Evolutionary conservation across 257 asterid genomes (phyloP).

Genomic region (Salvia splendens): DNA sequence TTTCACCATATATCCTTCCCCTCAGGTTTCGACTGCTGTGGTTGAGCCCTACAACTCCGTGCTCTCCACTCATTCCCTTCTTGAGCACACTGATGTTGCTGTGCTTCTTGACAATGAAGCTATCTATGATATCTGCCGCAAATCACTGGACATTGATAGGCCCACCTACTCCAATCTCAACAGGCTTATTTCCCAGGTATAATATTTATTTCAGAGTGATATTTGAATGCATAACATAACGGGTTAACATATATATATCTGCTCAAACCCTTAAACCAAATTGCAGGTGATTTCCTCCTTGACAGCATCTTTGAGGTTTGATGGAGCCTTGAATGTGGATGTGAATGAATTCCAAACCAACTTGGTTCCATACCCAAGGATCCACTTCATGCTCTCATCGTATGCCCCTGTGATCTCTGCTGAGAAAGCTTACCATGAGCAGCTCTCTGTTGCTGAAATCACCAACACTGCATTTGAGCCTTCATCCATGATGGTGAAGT

Average conservation of each 20-base stretch:
- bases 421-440: slow-evolving; percentile 63
- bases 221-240: neutral
- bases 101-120: slow-evolving; percentile 63
- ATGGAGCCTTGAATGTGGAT: slow-evolving; percentile 56
- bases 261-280: neutral
- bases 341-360: slow-evolving; percentile 63
- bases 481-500: slow-evolving; percentile 61
- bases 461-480: slow-evolving; percentile 66
- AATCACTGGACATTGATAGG: slow-evolving; percentile 57
- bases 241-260: neutral
- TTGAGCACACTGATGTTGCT: slow-evolving; percentile 63
- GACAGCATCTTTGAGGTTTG: slow-evolving; percentile 60
- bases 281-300: slow-evolving; percentile 51
- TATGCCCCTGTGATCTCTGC: slow-evolving; percentile 64
- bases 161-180: slow-evolving; percentile 59
- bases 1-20: slow-evolving; percentile 57
- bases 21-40: slow-evolving; percentile 64
- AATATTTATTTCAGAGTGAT: neutral
- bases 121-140: slow-evolving; percentile 55
- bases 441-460: slow-evolving; percentile 57
- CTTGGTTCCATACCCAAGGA: slow-evolving; percentile 61
- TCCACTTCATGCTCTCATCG: slow-evolving; percentile 61
- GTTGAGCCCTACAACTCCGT: slow-evolving; percentile 65
- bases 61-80: slow-evolving; percentile 52
- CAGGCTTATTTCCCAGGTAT: slow-evolving; percentile 61